phyloP scores from a whole-genome alignment of 179 eudicot genomes.

The Nepenthes alata region DNA sequence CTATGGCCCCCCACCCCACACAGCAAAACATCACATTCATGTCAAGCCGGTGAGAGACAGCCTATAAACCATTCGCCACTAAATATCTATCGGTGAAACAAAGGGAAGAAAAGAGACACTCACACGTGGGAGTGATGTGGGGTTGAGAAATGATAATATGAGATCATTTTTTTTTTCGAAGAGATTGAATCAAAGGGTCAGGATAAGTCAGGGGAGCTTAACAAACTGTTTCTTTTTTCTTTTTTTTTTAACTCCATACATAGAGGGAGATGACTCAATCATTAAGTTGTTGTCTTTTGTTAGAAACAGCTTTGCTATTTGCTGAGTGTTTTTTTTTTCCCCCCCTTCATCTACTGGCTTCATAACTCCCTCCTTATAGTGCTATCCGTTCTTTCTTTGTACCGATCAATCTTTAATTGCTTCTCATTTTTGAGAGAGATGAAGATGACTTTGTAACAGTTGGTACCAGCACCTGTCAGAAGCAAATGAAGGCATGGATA shows the following conservation, averaged over 20 bases:
- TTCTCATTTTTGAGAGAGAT: constrained; percentile 2
- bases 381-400: neutral
- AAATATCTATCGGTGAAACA: neutral
- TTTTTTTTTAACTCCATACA: neutral
- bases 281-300: constrained; percentile 22
- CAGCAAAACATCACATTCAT: constrained; percentile 11
- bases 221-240: constrained; percentile 11
- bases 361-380: constrained; percentile 14
- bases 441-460: constrained; percentile 23
- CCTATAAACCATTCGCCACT: constrained; percentile 1
- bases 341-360: constrained; percentile 10
- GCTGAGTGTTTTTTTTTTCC: constrained; percentile 15
- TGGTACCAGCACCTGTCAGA: neutral
- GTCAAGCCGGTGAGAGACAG: constrained; percentile 13
- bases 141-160: no score
- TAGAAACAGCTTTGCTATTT: constrained; percentile 27
- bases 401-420: neutral
- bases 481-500: constrained; percentile 23
- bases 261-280: no score
- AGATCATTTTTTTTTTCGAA: no score
- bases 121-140: neutral
- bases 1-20: neutral
- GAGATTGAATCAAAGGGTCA: constrained; percentile 8
- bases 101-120: neutral
- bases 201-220: constrained; percentile 24